Conservation (phyloP, 164 flowering plant genomes). For the Berberis vulgaris region DNA sequence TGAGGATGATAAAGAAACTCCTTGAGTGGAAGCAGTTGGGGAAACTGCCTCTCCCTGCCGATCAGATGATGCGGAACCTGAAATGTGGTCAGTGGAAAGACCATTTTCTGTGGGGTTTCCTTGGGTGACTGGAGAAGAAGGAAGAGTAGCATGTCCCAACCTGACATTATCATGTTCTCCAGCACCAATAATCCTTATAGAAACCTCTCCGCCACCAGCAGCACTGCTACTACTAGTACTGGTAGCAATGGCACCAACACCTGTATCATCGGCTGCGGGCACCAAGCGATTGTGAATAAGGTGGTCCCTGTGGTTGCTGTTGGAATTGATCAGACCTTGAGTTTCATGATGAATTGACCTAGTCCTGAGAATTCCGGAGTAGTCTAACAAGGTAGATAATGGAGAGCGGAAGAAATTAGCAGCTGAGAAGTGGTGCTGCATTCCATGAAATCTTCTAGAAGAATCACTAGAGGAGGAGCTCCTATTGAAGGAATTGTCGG, state of each 20-base stretch:
- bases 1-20: constrained; percentile 21
- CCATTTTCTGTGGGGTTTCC: too few species aligned
- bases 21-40: constrained; percentile 30
- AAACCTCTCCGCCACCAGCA: constrained; percentile 59
- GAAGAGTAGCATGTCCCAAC: constrained; percentile 10
- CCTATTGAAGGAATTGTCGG: too few species aligned
- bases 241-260: background rate
- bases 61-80: constrained; percentile 11
- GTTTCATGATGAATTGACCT: constrained; percentile 17
- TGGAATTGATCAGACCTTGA: constrained; percentile 37
- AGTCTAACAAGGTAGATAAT: constrained; percentile 74
- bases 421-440: constrained; percentile 21
- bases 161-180: constrained; percentile 59
- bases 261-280: constrained; percentile 19
- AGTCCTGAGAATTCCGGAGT: constrained; percentile 63
- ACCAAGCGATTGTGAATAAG: too few species aligned
- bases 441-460: too few species aligned
- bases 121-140: constrained; percentile 8
- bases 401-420: constrained; percentile 76
- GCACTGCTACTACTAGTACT: constrained; percentile 24
- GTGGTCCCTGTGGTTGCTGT: background rate
- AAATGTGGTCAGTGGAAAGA: too few species aligned
- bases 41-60: constrained; percentile 21
- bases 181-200: constrained; percentile 81
- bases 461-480: constrained; percentile 1